A percentile compares a stretch with the other conserved stretches of the same genome.
Conservation (phyloP, 257 asterid genomes). For the Gynochthodes officinalis region DNA sequence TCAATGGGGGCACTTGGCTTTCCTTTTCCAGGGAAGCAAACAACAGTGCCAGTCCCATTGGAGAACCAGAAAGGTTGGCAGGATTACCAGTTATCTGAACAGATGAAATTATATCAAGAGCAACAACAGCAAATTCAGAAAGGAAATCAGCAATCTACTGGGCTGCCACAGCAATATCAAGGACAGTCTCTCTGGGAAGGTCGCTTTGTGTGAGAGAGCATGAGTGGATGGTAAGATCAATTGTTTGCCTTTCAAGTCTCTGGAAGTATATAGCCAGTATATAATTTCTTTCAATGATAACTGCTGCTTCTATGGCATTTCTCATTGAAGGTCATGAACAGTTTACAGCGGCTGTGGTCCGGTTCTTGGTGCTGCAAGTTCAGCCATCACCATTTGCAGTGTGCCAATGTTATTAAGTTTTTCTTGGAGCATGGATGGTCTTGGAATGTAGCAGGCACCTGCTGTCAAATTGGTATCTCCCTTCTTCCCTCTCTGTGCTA, state of each 20-base stretch:
- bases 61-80: slow-evolving; percentile 58
- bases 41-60: slow-evolving; percentile 39
- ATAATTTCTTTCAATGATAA: neutral
- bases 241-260: neutral
- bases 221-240: slow-evolving; percentile 42
- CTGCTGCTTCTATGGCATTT: neutral
- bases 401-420: slow-evolving; percentile 65
- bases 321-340: slow-evolving; percentile 32
- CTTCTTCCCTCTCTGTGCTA: neutral
- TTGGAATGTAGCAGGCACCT: slow-evolving; percentile 78
- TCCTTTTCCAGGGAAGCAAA: slow-evolving; percentile 89
- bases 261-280: neutral
- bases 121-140: slow-evolving; percentile 60
- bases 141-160: slow-evolving; percentile 51
- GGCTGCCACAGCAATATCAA: slow-evolving; percentile 61
- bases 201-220: slow-evolving; percentile 18
- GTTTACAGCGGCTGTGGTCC: slow-evolving; percentile 44
- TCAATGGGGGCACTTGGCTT: slow-evolving; percentile 48
- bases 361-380: slow-evolving; percentile 53
- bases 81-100: slow-evolving; percentile 48
- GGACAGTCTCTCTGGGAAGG: slow-evolving; percentile 66
- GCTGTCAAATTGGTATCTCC: slow-evolving; percentile 54
- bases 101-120: slow-evolving; percentile 49
- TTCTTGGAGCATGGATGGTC: slow-evolving; percentile 80
- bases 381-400: slow-evolving; percentile 56